phyloP scores from a whole-genome alignment of 306 rosid species.

The Ammopiptanthus mongolicus region DNA sequence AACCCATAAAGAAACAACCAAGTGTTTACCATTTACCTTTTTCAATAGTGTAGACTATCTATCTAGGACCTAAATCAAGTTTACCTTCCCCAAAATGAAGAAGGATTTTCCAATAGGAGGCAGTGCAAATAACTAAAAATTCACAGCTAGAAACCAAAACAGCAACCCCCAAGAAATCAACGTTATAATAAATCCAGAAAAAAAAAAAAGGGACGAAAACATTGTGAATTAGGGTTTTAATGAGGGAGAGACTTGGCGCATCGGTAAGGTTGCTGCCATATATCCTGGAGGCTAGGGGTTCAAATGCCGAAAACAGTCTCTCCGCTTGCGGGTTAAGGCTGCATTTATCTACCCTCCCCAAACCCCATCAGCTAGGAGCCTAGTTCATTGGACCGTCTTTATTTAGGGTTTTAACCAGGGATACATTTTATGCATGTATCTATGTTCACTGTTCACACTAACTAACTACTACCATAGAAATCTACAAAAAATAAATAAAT shows the following conservation, averaged over 20 bases:
- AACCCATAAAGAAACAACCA: neutral
- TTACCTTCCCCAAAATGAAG: neutral
- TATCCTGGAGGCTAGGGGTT: too few relatives aligned
- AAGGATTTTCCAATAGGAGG: neutral
- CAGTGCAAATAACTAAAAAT: neutral
- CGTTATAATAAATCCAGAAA: neutral
- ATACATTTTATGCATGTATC: neutral
- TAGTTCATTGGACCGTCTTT: too few relatives aligned
- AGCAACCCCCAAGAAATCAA: neutral
- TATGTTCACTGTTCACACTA: neutral
- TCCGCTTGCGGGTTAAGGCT: too few relatives aligned
- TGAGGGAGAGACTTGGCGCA: too few relatives aligned
- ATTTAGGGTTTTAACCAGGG: conserved; percentile 3
- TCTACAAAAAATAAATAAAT: neutral
- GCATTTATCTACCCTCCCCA: too few relatives aligned
- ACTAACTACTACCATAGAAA: neutral
- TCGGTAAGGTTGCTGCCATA: too few relatives aligned
- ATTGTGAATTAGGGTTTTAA: neutral
- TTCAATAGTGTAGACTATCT: neutral
- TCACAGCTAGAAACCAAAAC: neutral
- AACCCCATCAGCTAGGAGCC: too few relatives aligned
- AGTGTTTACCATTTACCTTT: neutral
- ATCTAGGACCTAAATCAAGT: neutral
- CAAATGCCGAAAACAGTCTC: too few relatives aligned
- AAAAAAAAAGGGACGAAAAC: neutral